phyloP scores from a whole-genome alignment of 306 rosid species.

The Pterocarpus macrocarpus region DNA sequence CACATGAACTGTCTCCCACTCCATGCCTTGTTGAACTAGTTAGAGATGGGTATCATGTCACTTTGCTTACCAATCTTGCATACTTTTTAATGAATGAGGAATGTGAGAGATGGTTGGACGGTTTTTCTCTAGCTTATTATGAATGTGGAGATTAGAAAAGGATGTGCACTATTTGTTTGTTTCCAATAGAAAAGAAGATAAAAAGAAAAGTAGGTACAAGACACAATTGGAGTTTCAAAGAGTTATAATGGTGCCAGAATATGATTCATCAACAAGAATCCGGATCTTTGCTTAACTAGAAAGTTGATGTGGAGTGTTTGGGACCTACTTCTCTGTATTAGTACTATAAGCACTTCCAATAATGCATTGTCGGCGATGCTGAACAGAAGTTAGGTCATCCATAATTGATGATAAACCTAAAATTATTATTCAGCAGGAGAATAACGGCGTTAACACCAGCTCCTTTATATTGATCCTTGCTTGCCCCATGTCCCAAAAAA shows the following conservation, averaged over 20 bases:
- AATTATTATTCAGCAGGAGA: too few relatives aligned
- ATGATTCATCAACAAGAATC: slow-evolving; percentile 90
- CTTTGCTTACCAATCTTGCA: slow-evolving; percentile 64
- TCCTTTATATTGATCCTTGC: neutral
- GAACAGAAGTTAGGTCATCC: slow-evolving; percentile 80
- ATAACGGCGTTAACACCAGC: too few relatives aligned
- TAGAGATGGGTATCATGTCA: slow-evolving; percentile 75
- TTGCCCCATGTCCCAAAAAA: neutral
- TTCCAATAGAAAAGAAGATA: slow-evolving; percentile 53
- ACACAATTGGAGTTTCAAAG: slow-evolving; percentile 75
- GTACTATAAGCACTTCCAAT: slow-evolving; percentile 64
- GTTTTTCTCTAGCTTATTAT: slow-evolving; percentile 51
- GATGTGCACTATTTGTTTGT: slow-evolving; percentile 70
- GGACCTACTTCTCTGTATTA: slow-evolving; percentile 67
- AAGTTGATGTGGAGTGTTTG: slow-evolving; percentile 79
- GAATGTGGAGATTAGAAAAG: slow-evolving; percentile 56
- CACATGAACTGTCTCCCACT: slow-evolving; percentile 95
- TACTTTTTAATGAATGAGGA: slow-evolving; percentile 52
- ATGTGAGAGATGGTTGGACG: slow-evolving; percentile 45
- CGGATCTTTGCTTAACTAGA: slow-evolving; percentile 86
- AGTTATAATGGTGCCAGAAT: slow-evolving; percentile 83
- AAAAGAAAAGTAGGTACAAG: slow-evolving; percentile 65
- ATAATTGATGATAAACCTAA: slow-evolving; percentile 63
- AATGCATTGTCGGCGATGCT: slow-evolving; percentile 91
- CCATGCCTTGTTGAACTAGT: slow-evolving; percentile 56